These are phyloP conservation scores for Obba rivulosa DNA, from an alignment of 768 basidiomycete species.

Conservation along the genomic window DNA sequence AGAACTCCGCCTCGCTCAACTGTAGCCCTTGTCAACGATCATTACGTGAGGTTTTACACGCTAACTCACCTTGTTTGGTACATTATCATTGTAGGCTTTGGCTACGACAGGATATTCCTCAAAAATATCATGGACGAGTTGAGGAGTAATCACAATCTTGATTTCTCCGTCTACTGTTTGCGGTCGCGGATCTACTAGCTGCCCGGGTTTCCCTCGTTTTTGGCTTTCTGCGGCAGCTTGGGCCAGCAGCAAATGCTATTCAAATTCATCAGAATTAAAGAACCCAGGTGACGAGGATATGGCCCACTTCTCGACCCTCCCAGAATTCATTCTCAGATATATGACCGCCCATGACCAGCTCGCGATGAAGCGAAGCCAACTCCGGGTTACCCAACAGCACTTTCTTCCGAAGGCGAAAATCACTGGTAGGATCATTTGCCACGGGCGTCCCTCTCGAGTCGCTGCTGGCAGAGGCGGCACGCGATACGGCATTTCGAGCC, in stretches of 20 bases:
- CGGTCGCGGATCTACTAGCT: conserved; percentile 84
- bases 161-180: conserved; percentile 83
- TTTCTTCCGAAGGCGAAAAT: conserved; percentile 72
- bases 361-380: conserved; percentile 75
- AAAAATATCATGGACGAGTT: conserved; percentile 93
- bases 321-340: conserved; percentile 95
- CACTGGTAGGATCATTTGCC: conserved; percentile 54
- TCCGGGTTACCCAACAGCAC: conserved; percentile 77
- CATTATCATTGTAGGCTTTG: conserved; percentile 88
- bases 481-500: conserved; percentile 47
- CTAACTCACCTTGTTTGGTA: conserved; percentile 76
- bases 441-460: conserved; percentile 48
- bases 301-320: conserved; percentile 85
- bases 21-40: conserved; percentile 25
- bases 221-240: conserved; percentile 71
- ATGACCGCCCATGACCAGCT: conserved; percentile 79
- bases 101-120: conserved; percentile 96
- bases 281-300: not conserved
- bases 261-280: conserved; percentile 21
- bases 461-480: conserved; percentile 60
- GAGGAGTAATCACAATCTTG: conserved; percentile 86
- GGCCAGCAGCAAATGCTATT: conserved; percentile 68
- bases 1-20: conserved; percentile 90
- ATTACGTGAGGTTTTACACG: no score
- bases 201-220: conserved; percentile 76